Evolutionary conservation across 768 basidiomycete species (phyloP).

Genomic region (Boletus pseudopeckii): DNA sequence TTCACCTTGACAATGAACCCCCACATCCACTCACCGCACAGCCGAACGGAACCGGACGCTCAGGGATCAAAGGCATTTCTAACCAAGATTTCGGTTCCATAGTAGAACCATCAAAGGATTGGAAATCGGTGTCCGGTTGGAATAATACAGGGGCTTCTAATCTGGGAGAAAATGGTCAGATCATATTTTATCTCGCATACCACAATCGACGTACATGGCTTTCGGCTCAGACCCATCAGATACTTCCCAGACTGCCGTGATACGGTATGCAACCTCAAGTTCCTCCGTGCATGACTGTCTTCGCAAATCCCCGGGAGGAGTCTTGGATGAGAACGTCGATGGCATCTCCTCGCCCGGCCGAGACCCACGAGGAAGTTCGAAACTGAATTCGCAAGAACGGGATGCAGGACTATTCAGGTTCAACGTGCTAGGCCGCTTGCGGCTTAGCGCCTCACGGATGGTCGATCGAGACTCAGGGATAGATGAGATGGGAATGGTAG

Average conservation of each 20-base stretch:
- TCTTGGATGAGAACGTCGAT: constrained; percentile 47
- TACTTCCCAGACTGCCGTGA: constrained; percentile 60
- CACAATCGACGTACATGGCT: constrained; percentile 44
- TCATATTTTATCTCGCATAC: neutral
- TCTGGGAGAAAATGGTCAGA: constrained; percentile 33
- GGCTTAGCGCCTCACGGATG: constrained; percentile 33
- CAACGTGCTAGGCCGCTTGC: constrained; percentile 45
- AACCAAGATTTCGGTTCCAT: constrained; percentile 55
- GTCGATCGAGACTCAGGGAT: constrained; percentile 20
- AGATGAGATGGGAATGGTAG: constrained; percentile 38
- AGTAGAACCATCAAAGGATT: constrained; percentile 48
- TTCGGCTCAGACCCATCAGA: constrained; percentile 40
- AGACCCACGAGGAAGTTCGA: constrained; percentile 51
- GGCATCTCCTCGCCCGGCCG: constrained; percentile 59
- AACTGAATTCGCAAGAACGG: constrained; percentile 45
- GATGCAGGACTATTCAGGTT: constrained; percentile 33
- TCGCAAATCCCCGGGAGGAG: constrained; percentile 24
- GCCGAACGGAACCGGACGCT: constrained; percentile 59
- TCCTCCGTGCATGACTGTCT: constrained; percentile 33
- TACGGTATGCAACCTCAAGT: constrained; percentile 49
- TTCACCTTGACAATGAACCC: neutral
- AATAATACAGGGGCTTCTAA: constrained; percentile 64
- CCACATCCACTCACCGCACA: constrained; percentile 54
- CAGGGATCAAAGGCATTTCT: constrained; percentile 62
- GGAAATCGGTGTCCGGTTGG: constrained; percentile 57